Evolutionary conservation across 2,329 filamentous ascomycete genomes (phyloP).

Genomic region (Helotiales sp.): DNA sequence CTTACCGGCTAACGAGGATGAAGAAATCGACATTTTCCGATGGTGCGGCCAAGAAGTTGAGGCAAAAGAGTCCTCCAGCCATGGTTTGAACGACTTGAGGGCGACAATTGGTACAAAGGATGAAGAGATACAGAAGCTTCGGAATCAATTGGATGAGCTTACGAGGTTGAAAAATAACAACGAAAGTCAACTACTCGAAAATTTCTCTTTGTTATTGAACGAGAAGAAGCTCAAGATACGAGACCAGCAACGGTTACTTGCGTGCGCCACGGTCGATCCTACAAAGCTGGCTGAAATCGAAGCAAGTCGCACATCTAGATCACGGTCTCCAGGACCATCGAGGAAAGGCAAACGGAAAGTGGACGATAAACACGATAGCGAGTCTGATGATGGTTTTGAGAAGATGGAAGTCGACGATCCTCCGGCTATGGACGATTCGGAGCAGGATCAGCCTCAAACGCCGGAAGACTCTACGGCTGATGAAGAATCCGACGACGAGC

Average conservation of each 20-base stretch:
- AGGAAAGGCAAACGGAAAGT: slow-evolving; percentile 53
- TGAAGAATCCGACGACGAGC: slow-evolving; percentile 19
- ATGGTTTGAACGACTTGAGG: slow-evolving; percentile 35
- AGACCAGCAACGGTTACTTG: slow-evolving; percentile 65
- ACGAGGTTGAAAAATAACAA: slow-evolving; percentile 64
- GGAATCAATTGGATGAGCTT: slow-evolving; percentile 65
- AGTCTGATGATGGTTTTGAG: slow-evolving; percentile 47
- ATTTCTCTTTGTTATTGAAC: slow-evolving; percentile 71
- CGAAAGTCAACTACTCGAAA: slow-evolving; percentile 65
- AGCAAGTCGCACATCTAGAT: slow-evolving; percentile 9
- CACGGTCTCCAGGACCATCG: slow-evolving; percentile 34
- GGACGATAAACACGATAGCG: slow-evolving; percentile 31
- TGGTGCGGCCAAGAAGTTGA: slow-evolving; percentile 66
- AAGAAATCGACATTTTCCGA: slow-evolving; percentile 64
- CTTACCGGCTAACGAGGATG: slow-evolving; percentile 54
- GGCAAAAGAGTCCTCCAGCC: slow-evolving; percentile 15
- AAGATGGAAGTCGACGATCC: slow-evolving; percentile 50
- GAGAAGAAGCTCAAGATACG: slow-evolving; percentile 80
- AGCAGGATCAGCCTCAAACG: slow-evolving; percentile 20
- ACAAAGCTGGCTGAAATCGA: slow-evolving; percentile 20
- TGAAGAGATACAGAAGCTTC: slow-evolving; percentile 56
- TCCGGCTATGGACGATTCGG: slow-evolving; percentile 11
- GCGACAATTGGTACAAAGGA: slow-evolving; percentile 49
- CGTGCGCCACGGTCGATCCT: slow-evolving; percentile 29
- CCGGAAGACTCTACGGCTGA: slow-evolving; percentile 22